Conservation (phyloP, 202 grass and related monocot genomes). For the Bolboschoenoplectus hybrid region DNA sequence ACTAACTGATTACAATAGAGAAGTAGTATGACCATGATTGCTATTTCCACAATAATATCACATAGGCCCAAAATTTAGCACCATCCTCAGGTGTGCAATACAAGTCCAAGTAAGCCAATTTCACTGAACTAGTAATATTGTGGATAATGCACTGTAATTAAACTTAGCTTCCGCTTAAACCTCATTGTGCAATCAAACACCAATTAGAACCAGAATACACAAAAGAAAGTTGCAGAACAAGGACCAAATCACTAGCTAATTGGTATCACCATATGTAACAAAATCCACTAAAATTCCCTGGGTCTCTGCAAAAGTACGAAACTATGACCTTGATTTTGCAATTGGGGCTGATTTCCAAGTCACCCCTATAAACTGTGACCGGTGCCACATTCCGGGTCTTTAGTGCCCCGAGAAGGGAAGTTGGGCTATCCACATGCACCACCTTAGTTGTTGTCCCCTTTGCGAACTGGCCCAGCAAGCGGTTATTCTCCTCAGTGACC, state of each 20-base stretch:
- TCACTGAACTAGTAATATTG: neutral
- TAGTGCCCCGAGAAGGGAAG: slow-evolving; percentile 79
- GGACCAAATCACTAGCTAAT: neutral
- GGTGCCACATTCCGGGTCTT: slow-evolving; percentile 82
- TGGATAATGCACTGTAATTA: neutral
- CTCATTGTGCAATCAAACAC: neutral
- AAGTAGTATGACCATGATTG: neutral
- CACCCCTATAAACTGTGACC: slow-evolving; percentile 93
- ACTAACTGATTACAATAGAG: neutral
- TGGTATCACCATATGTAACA: neutral
- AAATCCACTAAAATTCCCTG: slow-evolving; percentile 7
- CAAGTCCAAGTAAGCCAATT: neutral
- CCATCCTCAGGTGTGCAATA: neutral
- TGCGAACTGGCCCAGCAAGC: slow-evolving; percentile 70
- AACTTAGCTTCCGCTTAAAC: neutral
- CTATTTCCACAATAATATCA: neutral
- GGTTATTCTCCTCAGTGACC: slow-evolving; percentile 74
- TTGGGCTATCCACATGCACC: slow-evolving; percentile 71
- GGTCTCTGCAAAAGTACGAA: neutral
- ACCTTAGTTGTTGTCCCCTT: slow-evolving; percentile 58
- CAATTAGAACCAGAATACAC: neutral
- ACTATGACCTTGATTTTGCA: slow-evolving; percentile 81
- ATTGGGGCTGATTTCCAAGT: slow-evolving; percentile 77
- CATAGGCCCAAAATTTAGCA: neutral
- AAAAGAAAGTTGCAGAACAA: neutral